Base-by-base conservation (phyloP, 1,139 yeast species). In the Hansenula sp. region DNA sequence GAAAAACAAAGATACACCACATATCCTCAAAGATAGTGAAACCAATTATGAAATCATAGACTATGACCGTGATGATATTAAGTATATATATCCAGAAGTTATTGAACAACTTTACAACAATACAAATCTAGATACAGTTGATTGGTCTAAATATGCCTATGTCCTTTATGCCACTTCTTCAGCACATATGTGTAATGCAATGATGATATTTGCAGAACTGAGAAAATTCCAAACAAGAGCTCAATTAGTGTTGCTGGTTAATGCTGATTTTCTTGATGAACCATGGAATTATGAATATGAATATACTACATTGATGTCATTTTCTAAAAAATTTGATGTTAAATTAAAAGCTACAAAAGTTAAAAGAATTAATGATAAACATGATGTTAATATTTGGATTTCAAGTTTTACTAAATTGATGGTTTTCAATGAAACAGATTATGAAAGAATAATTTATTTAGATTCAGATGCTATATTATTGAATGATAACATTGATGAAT, bases 361-460 rank as follows among this genome's bases (percentile, higher is more conserved):
- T 9, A 54, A 53, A 4, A 45, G 36, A 28, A 49, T 57, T 11
- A 38, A 38, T 12, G 60, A 56, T 33, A 49, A 51, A 4, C 27
- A 40, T 4, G 64, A 59, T 38, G 36, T 39, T 12, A 46, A 63
- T 6, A 51, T 63, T 33, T 77, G 82, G 83, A 56, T 63, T 2
- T 63, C 68, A 12, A 73, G 80, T 34, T 71, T 76, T 45, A 76
- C 82, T 1, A 78, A 78, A 50, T 59, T 77, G 29, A 66, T 69
- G 40, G 65, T 75, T 0, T 78, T 79, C 52, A 65, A 68, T 41
- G 68, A 68, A 47, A 61, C 64, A 1, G 70, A 73, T 34, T 79
- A 64, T 51, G 65, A 68, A 13, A 53, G 75, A 34, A 51, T 73
- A 11, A 53, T 73, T 9, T 68, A 64, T 46, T 38, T 73, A 41